These are phyloP conservation scores for Aspergillus egyptiacus DNA, from an alignment of 495 filamentous ascomycete species.

Conservation along the genomic window DNA sequence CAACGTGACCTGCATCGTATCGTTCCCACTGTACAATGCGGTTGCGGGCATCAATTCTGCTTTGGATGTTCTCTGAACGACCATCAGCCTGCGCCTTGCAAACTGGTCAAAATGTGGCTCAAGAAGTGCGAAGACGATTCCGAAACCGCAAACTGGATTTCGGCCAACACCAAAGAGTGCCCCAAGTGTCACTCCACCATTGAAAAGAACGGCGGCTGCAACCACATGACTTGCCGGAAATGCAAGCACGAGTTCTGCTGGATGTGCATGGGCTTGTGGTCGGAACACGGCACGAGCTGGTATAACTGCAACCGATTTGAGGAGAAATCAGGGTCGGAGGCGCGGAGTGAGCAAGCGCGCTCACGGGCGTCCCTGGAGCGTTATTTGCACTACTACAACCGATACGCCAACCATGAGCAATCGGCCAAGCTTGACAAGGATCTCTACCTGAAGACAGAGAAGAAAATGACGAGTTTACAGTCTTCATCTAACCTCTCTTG, in stretches of 20 bases:
- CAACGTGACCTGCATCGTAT: slow-evolving; percentile 74
- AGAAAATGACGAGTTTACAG: slow-evolving; percentile 96
- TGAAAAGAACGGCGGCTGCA: slow-evolving; percentile 98
- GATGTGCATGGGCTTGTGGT: slow-evolving; percentile 99
- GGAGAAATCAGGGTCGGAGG: slow-evolving; percentile 87
- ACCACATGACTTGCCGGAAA: slow-evolving; percentile 99
- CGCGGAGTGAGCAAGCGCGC: slow-evolving; percentile 81
- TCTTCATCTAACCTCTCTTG: slow-evolving; percentile 90
- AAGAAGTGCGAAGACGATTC: slow-evolving; percentile 99
- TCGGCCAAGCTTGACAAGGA: slow-evolving; percentile 96
- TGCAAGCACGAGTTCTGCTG: slow-evolving; percentile 99
- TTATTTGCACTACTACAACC: slow-evolving; percentile 97
- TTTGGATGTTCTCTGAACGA: slow-evolving; percentile 93
- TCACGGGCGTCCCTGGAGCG: slow-evolving; percentile 85
- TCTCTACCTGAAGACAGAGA: slow-evolving; percentile 91
- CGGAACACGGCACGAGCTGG: slow-evolving; percentile 98
- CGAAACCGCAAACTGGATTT: slow-evolving; percentile 99
- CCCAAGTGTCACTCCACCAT: slow-evolving; percentile 94
- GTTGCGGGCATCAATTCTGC: slow-evolving; percentile 81
- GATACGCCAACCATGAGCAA: slow-evolving; percentile 98
- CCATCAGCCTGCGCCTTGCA: slow-evolving; percentile 89
- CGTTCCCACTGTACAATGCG: slow-evolving; percentile 83
- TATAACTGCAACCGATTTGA: slow-evolving; percentile 98
- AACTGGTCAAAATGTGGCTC: slow-evolving; percentile 89
- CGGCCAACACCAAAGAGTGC: slow-evolving; percentile 97